Conservation (phyloP, 2,329 filamentous ascomycete species). For the Cladosporium sp. region DNA sequence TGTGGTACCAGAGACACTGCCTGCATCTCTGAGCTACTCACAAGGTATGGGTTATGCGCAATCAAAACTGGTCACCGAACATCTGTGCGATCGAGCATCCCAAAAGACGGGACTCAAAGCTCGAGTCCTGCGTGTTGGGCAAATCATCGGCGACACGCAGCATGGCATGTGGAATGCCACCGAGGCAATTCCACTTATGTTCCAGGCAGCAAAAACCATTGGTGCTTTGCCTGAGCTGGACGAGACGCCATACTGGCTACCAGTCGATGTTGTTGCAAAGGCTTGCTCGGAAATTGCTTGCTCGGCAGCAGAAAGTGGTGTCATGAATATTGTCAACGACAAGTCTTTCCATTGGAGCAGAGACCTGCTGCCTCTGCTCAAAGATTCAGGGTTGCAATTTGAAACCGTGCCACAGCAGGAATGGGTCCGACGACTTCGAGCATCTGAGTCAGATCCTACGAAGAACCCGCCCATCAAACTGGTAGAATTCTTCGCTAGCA, state of each 20-base stretch:
- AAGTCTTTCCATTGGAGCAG: slow-evolving; percentile 48
- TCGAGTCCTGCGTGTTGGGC: slow-evolving; percentile 34
- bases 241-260: slow-evolving; percentile 37
- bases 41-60: slow-evolving; percentile 14
- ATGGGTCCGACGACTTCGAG: slow-evolving; percentile 44
- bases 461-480: slow-evolving; percentile 31
- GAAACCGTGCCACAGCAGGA: slow-evolving; percentile 40
- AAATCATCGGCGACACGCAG: slow-evolving; percentile 46
- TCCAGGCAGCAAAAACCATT: slow-evolving; percentile 44
- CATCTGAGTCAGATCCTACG: slow-evolving; percentile 39
- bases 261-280: slow-evolving; percentile 40
- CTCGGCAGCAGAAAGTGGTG: slow-evolving; percentile 18
- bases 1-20: background rate
- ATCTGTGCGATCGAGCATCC: slow-evolving; percentile 34
- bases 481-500: slow-evolving; percentile 29
- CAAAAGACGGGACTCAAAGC: slow-evolving; percentile 20
- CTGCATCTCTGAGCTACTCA: background rate
- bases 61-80: slow-evolving; percentile 11
- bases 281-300: slow-evolving; percentile 30
- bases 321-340: slow-evolving; percentile 41
- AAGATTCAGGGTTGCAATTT: slow-evolving; percentile 43
- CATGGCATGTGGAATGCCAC: slow-evolving; percentile 48
- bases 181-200: slow-evolving; percentile 49
- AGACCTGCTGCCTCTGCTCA: slow-evolving; percentile 50
- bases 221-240: slow-evolving; percentile 44